Evolutionary conservation across 1,284 basidiomycete genomes (phyloP), one percentile per base, ranked within the genome.

Genomic region (Cryptococcus floricola): DNA sequence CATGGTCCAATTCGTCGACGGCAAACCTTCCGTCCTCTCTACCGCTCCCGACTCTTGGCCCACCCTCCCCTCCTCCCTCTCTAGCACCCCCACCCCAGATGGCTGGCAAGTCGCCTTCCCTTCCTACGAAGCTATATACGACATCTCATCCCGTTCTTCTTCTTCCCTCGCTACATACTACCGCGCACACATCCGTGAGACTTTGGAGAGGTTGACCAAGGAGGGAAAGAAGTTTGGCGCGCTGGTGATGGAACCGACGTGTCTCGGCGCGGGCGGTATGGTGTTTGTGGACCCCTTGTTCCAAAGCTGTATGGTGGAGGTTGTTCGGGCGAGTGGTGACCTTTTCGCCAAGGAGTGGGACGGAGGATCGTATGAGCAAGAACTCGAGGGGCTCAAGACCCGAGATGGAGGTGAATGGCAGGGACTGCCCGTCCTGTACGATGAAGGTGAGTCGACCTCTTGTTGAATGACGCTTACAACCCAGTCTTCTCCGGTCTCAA

Each of bases 211-310:
- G 5, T 76, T 89, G n/a, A 71, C 70, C 74, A 51, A 65, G 64
- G 57, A 74, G 65, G 71, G 71, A 1, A 62, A 77, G 31, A 70
- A 74, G 31, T 83, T 83, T 55, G 83, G 82, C 14, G 89, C 91
- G 0, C 81, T 98, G 13, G 85, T 98, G 13, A 79, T 98, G 39
- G 95, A 98, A 73, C 95, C 95, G 0, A 82, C 96, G 14, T 84
- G 96, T 31, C 87, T 98, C 82, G 95, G 95, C 14, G 94, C 95
- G 0, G 95, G 91, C 0, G 95, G 95, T 0, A 98, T 98, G 95
- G 81, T 94, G 41, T 98, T 97, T 70, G 92, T 98, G 48, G 95
- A 98, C 69, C 95, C 95, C 1, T 85, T 98, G 38, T 98, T 95
- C 81, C 95, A 98, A 73, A 84, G 89, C 19, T 79, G 92, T 41